phyloP scores from a whole-genome alignment of 2,329 filamentous ascomycete genomes.

The Pseudogymnoascus sp. region DNA sequence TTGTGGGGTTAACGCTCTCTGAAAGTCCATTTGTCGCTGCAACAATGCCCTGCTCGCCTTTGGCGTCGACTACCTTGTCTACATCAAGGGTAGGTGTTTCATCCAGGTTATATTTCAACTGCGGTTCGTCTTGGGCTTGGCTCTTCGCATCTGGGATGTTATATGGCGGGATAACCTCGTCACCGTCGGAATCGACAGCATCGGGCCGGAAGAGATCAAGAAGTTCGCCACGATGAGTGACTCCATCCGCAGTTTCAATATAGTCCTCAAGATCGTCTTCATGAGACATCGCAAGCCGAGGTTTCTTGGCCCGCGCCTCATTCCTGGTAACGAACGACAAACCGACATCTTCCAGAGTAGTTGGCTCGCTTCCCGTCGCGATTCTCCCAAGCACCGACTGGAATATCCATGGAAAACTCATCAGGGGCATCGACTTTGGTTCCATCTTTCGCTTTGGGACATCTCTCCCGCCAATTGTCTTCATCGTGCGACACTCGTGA shows the following conservation, averaged over 20 bases:
- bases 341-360: slow-evolving; percentile 17
- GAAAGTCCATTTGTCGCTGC: too few relatives aligned
- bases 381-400: slow-evolving; percentile 63
- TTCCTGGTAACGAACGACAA: slow-evolving; percentile 15
- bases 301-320: slow-evolving; percentile 11
- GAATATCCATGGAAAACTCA: slow-evolving; percentile 94
- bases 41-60: too few relatives aligned
- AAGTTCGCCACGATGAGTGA: slow-evolving; percentile 27
- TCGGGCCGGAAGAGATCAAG: slow-evolving; percentile 26
- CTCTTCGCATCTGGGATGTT: not conserved
- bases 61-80: too few relatives aligned
- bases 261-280: slow-evolving; percentile 19
- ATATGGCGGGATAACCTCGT: not conserved
- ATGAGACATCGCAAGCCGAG: not conserved
- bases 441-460: slow-evolving; percentile 33
- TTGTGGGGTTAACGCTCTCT: too few relatives aligned
- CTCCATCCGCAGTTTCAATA: slow-evolving; percentile 24
- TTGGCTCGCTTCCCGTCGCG: slow-evolving; percentile 38
- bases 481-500: slow-evolving; percentile 37
- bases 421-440: slow-evolving; percentile 62
- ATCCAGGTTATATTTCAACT: too few relatives aligned
- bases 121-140: too few relatives aligned
- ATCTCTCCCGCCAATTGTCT: slow-evolving; percentile 32
- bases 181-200: not conserved
- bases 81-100: too few relatives aligned